phyloP scores from a whole-genome alignment of 164 flowering plant genomes.

The Magnolia kwangsiensis region DNA sequence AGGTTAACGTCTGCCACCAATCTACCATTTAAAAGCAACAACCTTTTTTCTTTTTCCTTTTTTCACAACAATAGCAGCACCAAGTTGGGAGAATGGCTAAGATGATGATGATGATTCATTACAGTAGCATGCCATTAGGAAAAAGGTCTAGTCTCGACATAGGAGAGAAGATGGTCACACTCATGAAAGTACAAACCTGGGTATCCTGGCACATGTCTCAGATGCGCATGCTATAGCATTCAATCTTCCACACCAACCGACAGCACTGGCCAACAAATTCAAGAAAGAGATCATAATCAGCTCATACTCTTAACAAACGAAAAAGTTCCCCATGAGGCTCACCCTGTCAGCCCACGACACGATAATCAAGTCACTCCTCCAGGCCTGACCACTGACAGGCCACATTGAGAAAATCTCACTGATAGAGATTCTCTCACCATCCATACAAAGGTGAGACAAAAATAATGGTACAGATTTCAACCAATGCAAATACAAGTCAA shows the following conservation, averaged over 20 bases:
- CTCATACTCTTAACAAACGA: not conserved
- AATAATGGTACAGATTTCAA: not conserved
- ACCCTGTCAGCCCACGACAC: not conserved
- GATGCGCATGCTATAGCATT: conserved; percentile 97
- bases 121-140: not conserved
- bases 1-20: too few relatives aligned
- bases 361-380: not conserved
- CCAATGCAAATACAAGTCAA: not conserved
- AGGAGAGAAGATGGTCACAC: not conserved
- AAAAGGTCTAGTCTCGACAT: not conserved
- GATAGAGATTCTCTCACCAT: not conserved
- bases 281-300: not conserved
- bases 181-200: conserved; percentile 57
- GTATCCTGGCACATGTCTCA: conserved; percentile 98
- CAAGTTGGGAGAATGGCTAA: too few relatives aligned
- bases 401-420: not conserved
- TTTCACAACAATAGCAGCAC: too few relatives aligned
- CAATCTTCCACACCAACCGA: conserved; percentile 92
- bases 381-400: not conserved
- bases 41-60: too few relatives aligned
- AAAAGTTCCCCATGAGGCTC: not conserved
- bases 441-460: not conserved
- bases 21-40: too few relatives aligned
- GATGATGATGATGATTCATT: too few relatives aligned
- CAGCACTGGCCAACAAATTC: conserved; percentile 57